These are phyloP conservation scores for bread wheat (Triticum aestivum) DNA, from an alignment of 176 grass and related monocot genomes.

Conservation along the genomic window DNA sequence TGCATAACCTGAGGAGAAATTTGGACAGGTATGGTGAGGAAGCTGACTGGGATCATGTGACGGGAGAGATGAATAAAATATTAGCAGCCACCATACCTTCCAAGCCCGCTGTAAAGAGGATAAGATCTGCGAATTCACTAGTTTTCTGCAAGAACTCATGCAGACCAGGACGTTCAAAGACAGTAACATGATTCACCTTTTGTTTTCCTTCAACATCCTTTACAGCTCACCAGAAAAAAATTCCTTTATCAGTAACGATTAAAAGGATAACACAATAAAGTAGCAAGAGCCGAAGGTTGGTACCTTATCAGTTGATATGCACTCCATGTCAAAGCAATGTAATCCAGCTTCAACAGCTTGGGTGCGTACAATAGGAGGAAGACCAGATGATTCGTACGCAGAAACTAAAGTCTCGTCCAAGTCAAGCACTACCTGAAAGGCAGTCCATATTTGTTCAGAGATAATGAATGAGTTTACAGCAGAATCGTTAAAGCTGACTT, in stretches of 20 bases:
- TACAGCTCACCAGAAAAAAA: slow-evolving; percentile 24
- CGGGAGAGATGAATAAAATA: slow-evolving; percentile 10
- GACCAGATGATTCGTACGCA: slow-evolving; percentile 92
- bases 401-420: slow-evolving; percentile 99
- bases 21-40: slow-evolving; percentile 7
- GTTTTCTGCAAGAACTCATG: slow-evolving; percentile 85
- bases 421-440: slow-evolving; percentile 88
- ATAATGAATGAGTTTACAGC: slow-evolving; percentile 7
- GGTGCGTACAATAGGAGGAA: slow-evolving; percentile 71
- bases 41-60: background rate
- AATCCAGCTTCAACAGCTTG: slow-evolving; percentile 93
- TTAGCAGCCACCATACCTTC: slow-evolving; percentile 61
- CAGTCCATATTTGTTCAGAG: slow-evolving; percentile 25
- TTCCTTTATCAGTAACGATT: slow-evolving; percentile 27
- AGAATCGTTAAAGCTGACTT: slow-evolving; percentile 10
- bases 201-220: slow-evolving; percentile 87
- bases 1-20: slow-evolving; percentile 81
- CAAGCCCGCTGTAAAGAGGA: slow-evolving; percentile 98
- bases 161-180: slow-evolving; percentile 98
- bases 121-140: slow-evolving; percentile 93
- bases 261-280: slow-evolving; percentile 25
- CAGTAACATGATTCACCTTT: slow-evolving; percentile 94
- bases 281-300: background rate
- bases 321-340: slow-evolving; percentile 96
- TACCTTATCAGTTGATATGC: slow-evolving; percentile 87